These are phyloP conservation scores for Lactuca saligna DNA, from an alignment of 129 eudicot species.

Conservation along the genomic window DNA sequence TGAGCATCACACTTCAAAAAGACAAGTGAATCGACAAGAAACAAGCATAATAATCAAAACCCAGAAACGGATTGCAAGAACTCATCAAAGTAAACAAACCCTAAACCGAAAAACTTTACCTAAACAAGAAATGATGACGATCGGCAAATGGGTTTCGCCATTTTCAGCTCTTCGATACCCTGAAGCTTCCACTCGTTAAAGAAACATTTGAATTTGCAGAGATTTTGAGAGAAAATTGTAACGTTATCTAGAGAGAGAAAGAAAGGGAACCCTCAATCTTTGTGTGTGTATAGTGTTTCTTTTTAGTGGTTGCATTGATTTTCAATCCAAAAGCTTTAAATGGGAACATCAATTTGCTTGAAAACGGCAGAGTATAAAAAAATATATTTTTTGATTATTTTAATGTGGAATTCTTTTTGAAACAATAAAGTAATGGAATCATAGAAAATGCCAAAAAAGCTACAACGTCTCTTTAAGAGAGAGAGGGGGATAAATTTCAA, in stretches of 20 bases:
- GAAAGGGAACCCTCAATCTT: constrained; percentile 7
- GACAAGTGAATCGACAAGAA: not conserved
- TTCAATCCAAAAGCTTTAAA: constrained; percentile 49
- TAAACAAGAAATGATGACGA: constrained; percentile 28
- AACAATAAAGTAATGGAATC: constrained; percentile 6
- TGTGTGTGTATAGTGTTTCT: constrained; percentile 19
- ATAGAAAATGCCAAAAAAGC: constrained; percentile 50
- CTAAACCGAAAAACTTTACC: constrained; percentile 33
- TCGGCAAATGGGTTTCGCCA: constrained; percentile 32
- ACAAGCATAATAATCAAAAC: constrained; percentile 9
- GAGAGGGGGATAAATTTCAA: constrained; percentile 77
- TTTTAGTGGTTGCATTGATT: constrained; percentile 39
- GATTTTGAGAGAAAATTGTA: constrained; percentile 26
- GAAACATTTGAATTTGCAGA: constrained; percentile 26
- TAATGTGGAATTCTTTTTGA: constrained; percentile 16
- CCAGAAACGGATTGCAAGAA: constrained; percentile 10
- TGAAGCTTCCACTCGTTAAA: constrained; percentile 28
- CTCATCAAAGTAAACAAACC: constrained; percentile 11
- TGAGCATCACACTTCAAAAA: not conserved
- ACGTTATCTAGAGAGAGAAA: constrained; percentile 32
- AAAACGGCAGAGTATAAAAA: constrained; percentile 11
- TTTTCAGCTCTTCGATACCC: constrained; percentile 9
- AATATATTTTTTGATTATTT: constrained; percentile 10
- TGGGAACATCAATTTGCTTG: constrained; percentile 32
- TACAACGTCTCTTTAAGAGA: constrained; percentile 75